Conservation (phyloP, 495 filamentous ascomycete species). For the Emericellopsis terricola region DNA sequence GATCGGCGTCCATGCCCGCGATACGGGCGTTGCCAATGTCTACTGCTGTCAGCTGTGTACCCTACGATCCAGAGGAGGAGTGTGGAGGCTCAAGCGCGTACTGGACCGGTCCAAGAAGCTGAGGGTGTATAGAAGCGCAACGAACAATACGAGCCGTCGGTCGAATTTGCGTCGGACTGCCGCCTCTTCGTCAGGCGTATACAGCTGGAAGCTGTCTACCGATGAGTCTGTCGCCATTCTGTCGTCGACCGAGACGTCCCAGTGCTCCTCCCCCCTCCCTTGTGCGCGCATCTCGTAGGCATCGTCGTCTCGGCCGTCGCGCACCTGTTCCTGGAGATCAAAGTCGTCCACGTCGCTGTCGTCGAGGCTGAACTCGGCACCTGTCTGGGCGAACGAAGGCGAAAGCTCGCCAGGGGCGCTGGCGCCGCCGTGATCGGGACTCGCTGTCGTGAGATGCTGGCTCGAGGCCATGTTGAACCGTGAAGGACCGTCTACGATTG, state of each 20-base stretch:
- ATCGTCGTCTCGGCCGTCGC: conserved; percentile 4
- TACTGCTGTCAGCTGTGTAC: conserved; percentile 10
- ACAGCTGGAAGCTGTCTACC: conserved; percentile 37
- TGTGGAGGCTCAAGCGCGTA: too few relatives aligned
- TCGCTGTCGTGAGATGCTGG: not conserved
- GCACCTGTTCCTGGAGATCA: conserved; percentile 1
- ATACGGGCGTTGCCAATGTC: conserved; percentile 70
- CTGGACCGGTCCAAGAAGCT: conserved; percentile 66
- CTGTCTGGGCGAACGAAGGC: conserved; percentile 4
- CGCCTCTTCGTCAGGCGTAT: conserved; percentile 58
- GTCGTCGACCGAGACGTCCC: conserved; percentile 1
- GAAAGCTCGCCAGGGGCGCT: conserved; percentile 1
- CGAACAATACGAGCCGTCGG: conserved; percentile 54
- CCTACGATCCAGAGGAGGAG: conserved; percentile 2
- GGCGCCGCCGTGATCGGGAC: not conserved
- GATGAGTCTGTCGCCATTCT: not conserved
- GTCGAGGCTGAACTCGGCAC: conserved; percentile 2
- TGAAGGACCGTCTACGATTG: too few relatives aligned
- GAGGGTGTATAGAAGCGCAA: conserved; percentile 67
- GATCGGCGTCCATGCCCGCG: conserved; percentile 49
- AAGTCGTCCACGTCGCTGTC: conserved; percentile 5
- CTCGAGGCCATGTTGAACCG: not conserved
- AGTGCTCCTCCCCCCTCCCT: conserved; percentile 1
- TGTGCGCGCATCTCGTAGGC: conserved; percentile 4
- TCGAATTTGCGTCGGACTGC: conserved; percentile 60